A percentile compares a stretch with the other conserved stretches of the same genome.
Conservation (phyloP, 1,139 yeast species). For the Kodamaea sp. region DNA sequence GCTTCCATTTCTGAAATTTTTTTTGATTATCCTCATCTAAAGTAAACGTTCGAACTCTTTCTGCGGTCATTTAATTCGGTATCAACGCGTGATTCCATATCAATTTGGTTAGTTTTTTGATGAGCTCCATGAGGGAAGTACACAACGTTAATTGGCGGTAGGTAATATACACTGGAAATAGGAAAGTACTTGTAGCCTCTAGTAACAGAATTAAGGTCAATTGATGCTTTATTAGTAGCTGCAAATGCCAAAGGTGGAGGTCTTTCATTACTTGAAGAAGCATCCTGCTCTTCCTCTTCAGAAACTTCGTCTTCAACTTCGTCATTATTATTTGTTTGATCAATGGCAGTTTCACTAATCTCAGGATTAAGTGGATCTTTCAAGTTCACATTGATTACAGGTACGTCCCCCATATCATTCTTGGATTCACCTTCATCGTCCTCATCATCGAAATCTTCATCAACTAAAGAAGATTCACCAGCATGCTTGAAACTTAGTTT, state of each 20-base stretch:
- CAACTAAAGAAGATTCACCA: constrained; percentile 5
- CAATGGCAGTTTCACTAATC: not conserved
- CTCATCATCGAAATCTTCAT: constrained; percentile 10
- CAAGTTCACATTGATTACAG: not conserved
- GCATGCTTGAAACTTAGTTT: constrained; percentile 14
- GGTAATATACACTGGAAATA: constrained; percentile 51
- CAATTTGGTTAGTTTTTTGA: constrained; percentile 23
- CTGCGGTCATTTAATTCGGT: constrained; percentile 11
- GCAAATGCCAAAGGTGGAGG: constrained; percentile 10
- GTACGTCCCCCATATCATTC: constrained; percentile 1
- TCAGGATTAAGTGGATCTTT: not conserved
- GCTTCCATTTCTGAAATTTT: not conserved
- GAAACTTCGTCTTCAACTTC: constrained; percentile 1
- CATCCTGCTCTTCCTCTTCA: constrained; percentile 10
- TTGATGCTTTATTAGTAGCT: constrained; percentile 7
- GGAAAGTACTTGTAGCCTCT: constrained; percentile 51
- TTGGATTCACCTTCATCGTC: constrained; percentile 8
- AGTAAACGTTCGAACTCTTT: constrained; percentile 17
- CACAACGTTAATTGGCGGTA: constrained; percentile 58
- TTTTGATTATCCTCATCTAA: constrained; percentile 3
- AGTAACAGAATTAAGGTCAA: constrained; percentile 16
- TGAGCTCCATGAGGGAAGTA: constrained; percentile 60
- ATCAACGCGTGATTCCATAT: constrained; percentile 5
- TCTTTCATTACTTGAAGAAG: constrained; percentile 4
- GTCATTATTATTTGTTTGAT: constrained; percentile 1